Conservation (phyloP, 2,329 filamentous ascomycete species). For the Penicillium rolfsii region DNA sequence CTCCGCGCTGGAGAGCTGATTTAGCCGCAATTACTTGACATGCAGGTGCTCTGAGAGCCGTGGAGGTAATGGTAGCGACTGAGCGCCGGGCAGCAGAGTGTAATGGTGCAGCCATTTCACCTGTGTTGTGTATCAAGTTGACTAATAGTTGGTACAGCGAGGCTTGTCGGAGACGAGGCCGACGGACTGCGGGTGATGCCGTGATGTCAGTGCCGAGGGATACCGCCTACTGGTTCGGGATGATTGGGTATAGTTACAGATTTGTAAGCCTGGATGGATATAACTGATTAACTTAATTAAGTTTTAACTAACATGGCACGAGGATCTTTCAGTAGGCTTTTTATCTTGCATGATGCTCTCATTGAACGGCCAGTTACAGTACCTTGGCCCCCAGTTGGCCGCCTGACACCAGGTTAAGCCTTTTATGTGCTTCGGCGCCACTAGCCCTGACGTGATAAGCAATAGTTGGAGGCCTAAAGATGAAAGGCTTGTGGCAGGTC, state of each 20-base stretch:
- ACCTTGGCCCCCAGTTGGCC: background rate
- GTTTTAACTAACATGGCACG: background rate
- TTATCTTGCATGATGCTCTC: too few relatives aligned
- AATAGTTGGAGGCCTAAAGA: background rate
- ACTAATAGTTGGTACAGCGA: background rate
- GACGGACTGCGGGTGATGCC: conserved; percentile 6
- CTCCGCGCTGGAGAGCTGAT: conserved; percentile 14
- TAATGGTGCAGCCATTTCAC: conserved; percentile 22
- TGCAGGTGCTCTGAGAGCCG: conserved; percentile 10
- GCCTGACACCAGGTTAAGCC: background rate
- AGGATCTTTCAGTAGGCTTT: background rate
- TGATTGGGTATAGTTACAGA: background rate
- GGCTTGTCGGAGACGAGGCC: conserved; percentile 1
- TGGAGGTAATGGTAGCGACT: conserved; percentile 4
- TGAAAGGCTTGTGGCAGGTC: background rate
- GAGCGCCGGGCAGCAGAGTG: conserved; percentile 20
- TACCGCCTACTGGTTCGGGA: conserved; percentile 22
- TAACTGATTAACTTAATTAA: too few relatives aligned
- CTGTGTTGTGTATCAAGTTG: background rate
- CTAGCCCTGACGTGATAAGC: background rate
- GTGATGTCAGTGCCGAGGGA: conserved; percentile 30
- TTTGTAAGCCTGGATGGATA: too few relatives aligned
- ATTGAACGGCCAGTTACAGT: background rate
- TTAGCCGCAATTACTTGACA: conserved; percentile 10
- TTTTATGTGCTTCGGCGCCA: background rate